Evolutionary conservation across 1,139 yeast species (phyloP).

Genomic region (Suhomyces maxii): DNA sequence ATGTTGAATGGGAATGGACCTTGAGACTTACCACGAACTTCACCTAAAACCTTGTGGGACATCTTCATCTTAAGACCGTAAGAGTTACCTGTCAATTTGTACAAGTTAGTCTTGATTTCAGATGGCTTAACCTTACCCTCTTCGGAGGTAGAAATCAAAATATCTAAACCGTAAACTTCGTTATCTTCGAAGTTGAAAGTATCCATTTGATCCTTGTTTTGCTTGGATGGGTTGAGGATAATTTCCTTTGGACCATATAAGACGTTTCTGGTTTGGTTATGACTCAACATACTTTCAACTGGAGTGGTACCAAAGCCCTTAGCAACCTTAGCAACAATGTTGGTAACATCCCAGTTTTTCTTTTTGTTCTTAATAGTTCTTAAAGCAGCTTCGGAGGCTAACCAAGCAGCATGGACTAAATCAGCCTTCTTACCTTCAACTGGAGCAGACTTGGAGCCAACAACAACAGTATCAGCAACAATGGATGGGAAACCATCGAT

Average conservation of each 20-base stretch:
- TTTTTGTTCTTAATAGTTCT: constrained; percentile 68
- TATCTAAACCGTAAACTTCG: constrained; percentile 78
- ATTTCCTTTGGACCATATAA: constrained; percentile 77
- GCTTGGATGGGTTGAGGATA: constrained; percentile 72
- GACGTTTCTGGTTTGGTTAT: constrained; percentile 68
- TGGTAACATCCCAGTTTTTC: constrained; percentile 78
- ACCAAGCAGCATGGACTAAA: constrained; percentile 71
- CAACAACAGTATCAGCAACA: constrained; percentile 67
- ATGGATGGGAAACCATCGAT: constrained; percentile 75
- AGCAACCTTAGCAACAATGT: constrained; percentile 64
- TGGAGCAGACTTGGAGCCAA: constrained; percentile 40
- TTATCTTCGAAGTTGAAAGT: constrained; percentile 69
- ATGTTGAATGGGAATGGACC: constrained; percentile 75
- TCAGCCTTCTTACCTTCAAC: constrained; percentile 64
- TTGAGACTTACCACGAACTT: constrained; percentile 56
- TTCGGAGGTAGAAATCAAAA: constrained; percentile 64
- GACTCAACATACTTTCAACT: constrained; percentile 76
- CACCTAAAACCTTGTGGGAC: constrained; percentile 67
- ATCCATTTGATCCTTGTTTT: constrained; percentile 64
- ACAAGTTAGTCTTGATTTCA: constrained; percentile 66
- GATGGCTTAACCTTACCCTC: constrained; percentile 69
- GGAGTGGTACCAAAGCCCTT: constrained; percentile 61
- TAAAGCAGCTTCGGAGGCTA: constrained; percentile 77
- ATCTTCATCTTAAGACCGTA: constrained; percentile 74
- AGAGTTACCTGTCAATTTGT: constrained; percentile 68